Conservation (phyloP, 495 filamentous ascomycete species). For the Aspergillus panamensis region DNA sequence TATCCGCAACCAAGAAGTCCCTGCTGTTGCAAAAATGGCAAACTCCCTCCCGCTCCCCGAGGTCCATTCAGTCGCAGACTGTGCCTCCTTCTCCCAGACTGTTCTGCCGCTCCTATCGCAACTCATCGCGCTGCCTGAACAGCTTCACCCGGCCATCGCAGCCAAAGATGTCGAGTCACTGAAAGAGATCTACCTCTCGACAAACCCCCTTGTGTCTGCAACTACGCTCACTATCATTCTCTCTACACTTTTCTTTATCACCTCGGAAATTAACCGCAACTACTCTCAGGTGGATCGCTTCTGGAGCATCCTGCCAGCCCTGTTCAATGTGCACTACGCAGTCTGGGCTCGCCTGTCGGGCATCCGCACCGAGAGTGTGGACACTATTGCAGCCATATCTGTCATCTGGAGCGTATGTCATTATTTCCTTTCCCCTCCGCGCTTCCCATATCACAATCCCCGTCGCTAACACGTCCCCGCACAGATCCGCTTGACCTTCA, state of each 20-base stretch:
- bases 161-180: conserved; percentile 53
- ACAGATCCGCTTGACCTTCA: conserved; percentile 80
- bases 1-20: not conserved
- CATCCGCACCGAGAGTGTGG: conserved; percentile 67
- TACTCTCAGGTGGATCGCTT: conserved; percentile 90
- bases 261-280: conserved; percentile 82
- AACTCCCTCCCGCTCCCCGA: conserved; percentile 62
- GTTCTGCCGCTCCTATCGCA: conserved; percentile 76
- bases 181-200: conserved; percentile 70
- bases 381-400: conserved; percentile 69
- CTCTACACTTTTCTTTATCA: conserved; percentile 64
- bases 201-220: conserved; percentile 81
- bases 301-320: conserved; percentile 83
- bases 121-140: conserved; percentile 65
- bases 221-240: conserved; percentile 67
- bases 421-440: not conserved
- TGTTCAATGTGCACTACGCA: conserved; percentile 87
- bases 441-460: not conserved
- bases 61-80: conserved; percentile 65
- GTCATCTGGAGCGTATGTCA: conserved; percentile 75
- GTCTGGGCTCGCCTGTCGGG: conserved; percentile 72
- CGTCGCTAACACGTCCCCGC: not conserved
- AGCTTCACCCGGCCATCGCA: conserved; percentile 49
- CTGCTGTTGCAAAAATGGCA: conserved; percentile 44
- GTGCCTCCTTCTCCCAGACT: conserved; percentile 65